Percentiles rank a stretch among this genome's conserved stretches.
Conservation (phyloP, 2,329 filamentous ascomycete species). For the Talaromyces islandicus region DNA sequence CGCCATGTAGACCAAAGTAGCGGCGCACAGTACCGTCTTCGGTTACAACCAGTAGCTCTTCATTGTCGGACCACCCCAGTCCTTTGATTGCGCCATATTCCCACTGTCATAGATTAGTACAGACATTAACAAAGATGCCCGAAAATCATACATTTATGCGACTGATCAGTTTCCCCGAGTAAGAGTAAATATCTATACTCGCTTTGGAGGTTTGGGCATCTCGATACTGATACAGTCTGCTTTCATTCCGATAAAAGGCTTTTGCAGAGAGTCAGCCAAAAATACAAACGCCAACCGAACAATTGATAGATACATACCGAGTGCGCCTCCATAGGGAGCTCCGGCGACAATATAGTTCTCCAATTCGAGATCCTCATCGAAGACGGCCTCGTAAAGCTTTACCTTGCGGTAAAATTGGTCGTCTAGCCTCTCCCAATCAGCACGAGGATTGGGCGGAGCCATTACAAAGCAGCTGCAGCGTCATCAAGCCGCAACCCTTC, state of each 20-base stretch:
- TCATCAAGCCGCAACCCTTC: constrained; percentile 1
- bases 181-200: constrained; percentile 90
- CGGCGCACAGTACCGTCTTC: constrained; percentile 85
- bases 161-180: constrained; percentile 79
- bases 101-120: constrained; percentile 52
- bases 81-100: constrained; percentile 83
- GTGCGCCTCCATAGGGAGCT: constrained; percentile 86
- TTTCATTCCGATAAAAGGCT: constrained; percentile 87
- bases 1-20: constrained; percentile 85
- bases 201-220: constrained; percentile 67
- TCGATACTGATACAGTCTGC: constrained; percentile 73
- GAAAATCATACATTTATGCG: constrained; percentile 55
- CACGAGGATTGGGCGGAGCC: constrained; percentile 59
- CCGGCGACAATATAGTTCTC: constrained; percentile 90
- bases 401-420: constrained; percentile 94
- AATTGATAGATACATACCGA: constrained; percentile 57
- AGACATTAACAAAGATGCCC: background rate
- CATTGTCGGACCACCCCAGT: constrained; percentile 93
- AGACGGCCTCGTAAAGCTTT: constrained; percentile 86
- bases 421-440: constrained; percentile 90
- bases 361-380: constrained; percentile 87
- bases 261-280: constrained; percentile 10
- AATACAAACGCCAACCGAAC: background rate
- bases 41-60: constrained; percentile 81
- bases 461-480: constrained; percentile 4